These are phyloP conservation scores for Rubroshorea leprosula DNA, from an alignment of 345 rosid species.

Conservation along the genomic window DNA sequence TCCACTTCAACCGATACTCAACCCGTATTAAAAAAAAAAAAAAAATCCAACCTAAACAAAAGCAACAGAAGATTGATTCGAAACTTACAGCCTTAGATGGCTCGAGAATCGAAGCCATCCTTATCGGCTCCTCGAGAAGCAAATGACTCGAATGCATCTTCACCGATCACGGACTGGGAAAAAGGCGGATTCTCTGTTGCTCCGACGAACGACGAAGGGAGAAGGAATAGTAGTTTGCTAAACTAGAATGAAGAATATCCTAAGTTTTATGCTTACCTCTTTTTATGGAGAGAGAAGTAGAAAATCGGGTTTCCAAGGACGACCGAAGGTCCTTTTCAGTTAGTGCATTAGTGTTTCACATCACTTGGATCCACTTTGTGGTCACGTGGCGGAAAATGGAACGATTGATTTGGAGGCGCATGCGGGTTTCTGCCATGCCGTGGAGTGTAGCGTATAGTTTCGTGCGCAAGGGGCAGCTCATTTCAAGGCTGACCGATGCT, in stretches of 20 bases:
- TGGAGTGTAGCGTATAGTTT: background rate
- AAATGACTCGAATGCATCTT: conserved; percentile 87
- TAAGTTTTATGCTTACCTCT: background rate
- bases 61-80: background rate
- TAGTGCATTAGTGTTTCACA: background rate
- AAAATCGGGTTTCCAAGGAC: no score
- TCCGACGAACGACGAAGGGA: background rate
- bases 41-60: background rate
- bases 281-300: background rate
- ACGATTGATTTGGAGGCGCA: background rate
- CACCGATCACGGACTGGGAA: background rate
- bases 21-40: background rate
- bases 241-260: no score
- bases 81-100: conserved; percentile 81
- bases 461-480: background rate
- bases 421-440: background rate
- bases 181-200: background rate
- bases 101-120: conserved; percentile 98
- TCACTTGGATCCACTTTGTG: background rate
- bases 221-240: background rate
- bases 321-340: no score
- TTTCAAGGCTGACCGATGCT: no score
- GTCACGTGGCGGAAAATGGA: background rate
- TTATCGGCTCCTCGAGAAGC: conserved; percentile 95
- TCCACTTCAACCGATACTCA: background rate